Evolutionary conservation across 1,284 basidiomycete genomes (phyloP).

Genomic region (Irpex rosettiformis): DNA sequence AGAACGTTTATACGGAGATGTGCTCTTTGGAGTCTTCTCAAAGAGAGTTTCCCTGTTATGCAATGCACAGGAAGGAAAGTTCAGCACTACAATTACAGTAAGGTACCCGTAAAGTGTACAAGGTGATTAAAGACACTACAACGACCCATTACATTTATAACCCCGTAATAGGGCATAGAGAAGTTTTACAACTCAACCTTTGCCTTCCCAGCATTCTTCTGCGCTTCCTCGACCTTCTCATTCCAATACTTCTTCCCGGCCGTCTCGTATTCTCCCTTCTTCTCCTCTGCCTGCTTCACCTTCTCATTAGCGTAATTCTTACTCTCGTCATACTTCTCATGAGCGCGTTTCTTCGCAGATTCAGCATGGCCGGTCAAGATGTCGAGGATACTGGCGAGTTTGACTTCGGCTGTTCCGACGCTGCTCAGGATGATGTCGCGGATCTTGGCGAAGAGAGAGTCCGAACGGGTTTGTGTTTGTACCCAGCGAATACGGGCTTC

Average conservation of each 20-base stretch:
- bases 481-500: conserved; percentile 71
- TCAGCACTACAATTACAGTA: no score
- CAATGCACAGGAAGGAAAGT: no score
- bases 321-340: conserved; percentile 26
- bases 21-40: no score
- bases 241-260: conserved; percentile 27
- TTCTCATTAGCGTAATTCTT: conserved; percentile 34
- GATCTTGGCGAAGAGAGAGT: conserved; percentile 55
- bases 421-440: conserved; percentile 59
- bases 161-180: no score
- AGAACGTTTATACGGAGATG: no score
- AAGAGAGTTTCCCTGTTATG: no score
- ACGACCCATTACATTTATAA: no score
- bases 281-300: conserved; percentile 27
- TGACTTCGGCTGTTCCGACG: conserved; percentile 68
- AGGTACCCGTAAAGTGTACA: no score
- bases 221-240: conserved; percentile 28
- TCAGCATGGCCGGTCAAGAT: conserved; percentile 41
- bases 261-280: conserved; percentile 15
- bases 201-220: conserved; percentile 21
- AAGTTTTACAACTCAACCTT: conserved; percentile 19
- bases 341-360: conserved; percentile 24
- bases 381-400: conserved; percentile 44
- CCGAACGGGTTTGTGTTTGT: conserved; percentile 55
- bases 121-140: no score